Base-by-base conservation (phyloP, 345 rosid genomes). In the Syzygium grande region DNA sequence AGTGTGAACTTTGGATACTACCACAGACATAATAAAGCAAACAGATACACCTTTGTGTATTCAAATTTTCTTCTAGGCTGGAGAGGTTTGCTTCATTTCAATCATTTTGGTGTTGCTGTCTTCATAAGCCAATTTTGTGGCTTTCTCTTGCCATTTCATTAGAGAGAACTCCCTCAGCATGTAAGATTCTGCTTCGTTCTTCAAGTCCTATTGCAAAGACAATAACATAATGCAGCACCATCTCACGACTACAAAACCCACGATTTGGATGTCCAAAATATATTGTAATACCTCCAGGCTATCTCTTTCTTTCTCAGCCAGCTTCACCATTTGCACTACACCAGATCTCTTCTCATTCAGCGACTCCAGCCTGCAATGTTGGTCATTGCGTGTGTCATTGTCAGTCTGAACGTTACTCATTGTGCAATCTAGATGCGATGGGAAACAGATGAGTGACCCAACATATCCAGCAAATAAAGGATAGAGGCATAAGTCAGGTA, bases 301-400 rank as follows among this genome's bases (percentile, higher is more conserved):
- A 87, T 98, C 98, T 92, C 98, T 94, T 93, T 98, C 99, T 91
- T 96, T 98, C 91, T 98, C 99, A 10, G 98, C 97, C 90, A 98
- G 84, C 91, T 98, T 98, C 89, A 98, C 99, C 98, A 98, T 95
- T 89, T 96, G 99, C 86, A 96, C 99, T 85, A 98, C 99, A 89
- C 99, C 96, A 79, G 98, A 94, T 86, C 99, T 94, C 90, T 93
- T 95, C 86, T 96, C 99, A 87, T 93, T 95, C 87, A 98, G 97
- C 84, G 94, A 92, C 90, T 98, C 99, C 84, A 98, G 92, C 94
- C 99, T 96, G 89, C 30, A 85, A 78, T 63, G 87, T 34, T 21
- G 14, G 38, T 43, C 51, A 34, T 85, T 19, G 51, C n/a, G 56
- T 21, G 11, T 14, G 49, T 19, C 77, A 85, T 85, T 53, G 29